These are phyloP conservation scores for Zychaea mexicana DNA, from an alignment of 371 early-diverging fungal genomes.

Conservation along the genomic window DNA sequence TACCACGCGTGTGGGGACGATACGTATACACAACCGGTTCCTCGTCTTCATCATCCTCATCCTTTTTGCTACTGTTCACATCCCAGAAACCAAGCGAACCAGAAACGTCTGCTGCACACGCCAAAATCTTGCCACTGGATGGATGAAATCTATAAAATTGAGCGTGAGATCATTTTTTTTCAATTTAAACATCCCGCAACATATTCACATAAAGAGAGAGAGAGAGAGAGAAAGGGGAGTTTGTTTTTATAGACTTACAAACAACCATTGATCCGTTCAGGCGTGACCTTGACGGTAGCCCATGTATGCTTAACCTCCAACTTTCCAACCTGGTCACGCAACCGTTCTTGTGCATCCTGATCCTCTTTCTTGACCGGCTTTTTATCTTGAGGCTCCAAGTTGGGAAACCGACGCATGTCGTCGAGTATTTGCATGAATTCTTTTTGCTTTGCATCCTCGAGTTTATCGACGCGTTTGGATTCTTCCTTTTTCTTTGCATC, in stretches of 20 bases:
- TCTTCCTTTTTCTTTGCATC: slow-evolving; percentile 2
- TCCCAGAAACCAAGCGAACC: slow-evolving; percentile 76
- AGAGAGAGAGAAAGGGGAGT: too few relatives aligned
- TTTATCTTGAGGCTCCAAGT: slow-evolving; percentile 15
- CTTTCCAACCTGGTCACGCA: slow-evolving; percentile 14
- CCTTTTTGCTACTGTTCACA: slow-evolving; percentile 42
- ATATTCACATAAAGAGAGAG: too few relatives aligned
- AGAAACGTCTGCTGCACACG: slow-evolving; percentile 60
- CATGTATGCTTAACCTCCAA: slow-evolving; percentile 47
- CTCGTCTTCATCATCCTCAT: slow-evolving; percentile 46
- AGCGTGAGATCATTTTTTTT: too few relatives aligned
- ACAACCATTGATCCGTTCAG: slow-evolving; percentile 52
- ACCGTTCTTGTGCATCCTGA: slow-evolving; percentile 11
- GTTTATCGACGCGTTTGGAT: slow-evolving; percentile 22
- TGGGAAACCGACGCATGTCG: slow-evolving; percentile 18
- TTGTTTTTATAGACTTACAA: slow-evolving; percentile 30
- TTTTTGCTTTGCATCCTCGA: slow-evolving; percentile 28
- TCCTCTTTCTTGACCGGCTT: slow-evolving; percentile 11
- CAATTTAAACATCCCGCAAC: too few relatives aligned
- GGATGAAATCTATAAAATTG: slow-evolving; percentile 77
- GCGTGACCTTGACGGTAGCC: slow-evolving; percentile 61
- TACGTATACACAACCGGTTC: slow-evolving; percentile 60
- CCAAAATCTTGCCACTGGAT: slow-evolving; percentile 56
- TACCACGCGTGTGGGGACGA: slow-evolving; percentile 58
- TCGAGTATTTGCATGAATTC: slow-evolving; percentile 25